These are phyloP conservation scores for Wickerhamiella occidentalis DNA, from an alignment of 805 yeast species.

Conservation along the genomic window DNA sequence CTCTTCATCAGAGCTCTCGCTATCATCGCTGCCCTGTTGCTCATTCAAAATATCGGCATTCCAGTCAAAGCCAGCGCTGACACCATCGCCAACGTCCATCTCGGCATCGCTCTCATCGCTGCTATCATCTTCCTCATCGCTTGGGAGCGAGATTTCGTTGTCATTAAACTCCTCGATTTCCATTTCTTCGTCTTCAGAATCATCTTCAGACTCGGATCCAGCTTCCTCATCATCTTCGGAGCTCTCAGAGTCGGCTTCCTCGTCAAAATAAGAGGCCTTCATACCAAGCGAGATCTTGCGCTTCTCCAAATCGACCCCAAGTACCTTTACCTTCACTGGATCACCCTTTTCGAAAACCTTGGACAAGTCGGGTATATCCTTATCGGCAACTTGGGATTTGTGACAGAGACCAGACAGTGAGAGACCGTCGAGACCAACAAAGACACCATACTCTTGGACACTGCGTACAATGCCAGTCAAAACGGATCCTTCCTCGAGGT, in stretches of 20 bases:
- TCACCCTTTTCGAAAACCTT: slow-evolving; percentile 80
- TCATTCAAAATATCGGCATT: slow-evolving; percentile 58
- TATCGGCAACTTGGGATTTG: slow-evolving; percentile 62
- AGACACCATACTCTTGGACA: slow-evolving; percentile 83
- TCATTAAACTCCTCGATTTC: slow-evolving; percentile 28
- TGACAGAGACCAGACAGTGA: slow-evolving; percentile 81
- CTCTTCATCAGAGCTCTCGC: slow-evolving; percentile 30
- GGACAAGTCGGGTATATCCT: slow-evolving; percentile 41
- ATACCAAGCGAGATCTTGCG: slow-evolving; percentile 77
- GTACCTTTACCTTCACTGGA: slow-evolving; percentile 71
- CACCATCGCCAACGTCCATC: slow-evolving; percentile 33
- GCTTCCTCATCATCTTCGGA: slow-evolving; percentile 19
- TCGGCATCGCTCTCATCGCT: slow-evolving; percentile 20
- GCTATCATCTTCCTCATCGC: slow-evolving; percentile 23
- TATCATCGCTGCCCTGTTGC: slow-evolving; percentile 35
- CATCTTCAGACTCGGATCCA: slow-evolving; percentile 21
- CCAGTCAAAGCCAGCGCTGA: slow-evolving; percentile 91
- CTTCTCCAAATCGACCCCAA: slow-evolving; percentile 49
- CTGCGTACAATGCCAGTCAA: slow-evolving; percentile 67
- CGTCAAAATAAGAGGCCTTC: slow-evolving; percentile 78
- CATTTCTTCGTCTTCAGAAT: slow-evolving; percentile 25
- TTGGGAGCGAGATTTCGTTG: background rate
- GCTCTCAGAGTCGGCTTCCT: slow-evolving; percentile 24
- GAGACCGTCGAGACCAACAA: slow-evolving; percentile 67
- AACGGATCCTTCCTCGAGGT: slow-evolving; percentile 55